Conservation (phyloP, 2,329 filamentous ascomycete species). For the Sporothrix phasma region DNA sequence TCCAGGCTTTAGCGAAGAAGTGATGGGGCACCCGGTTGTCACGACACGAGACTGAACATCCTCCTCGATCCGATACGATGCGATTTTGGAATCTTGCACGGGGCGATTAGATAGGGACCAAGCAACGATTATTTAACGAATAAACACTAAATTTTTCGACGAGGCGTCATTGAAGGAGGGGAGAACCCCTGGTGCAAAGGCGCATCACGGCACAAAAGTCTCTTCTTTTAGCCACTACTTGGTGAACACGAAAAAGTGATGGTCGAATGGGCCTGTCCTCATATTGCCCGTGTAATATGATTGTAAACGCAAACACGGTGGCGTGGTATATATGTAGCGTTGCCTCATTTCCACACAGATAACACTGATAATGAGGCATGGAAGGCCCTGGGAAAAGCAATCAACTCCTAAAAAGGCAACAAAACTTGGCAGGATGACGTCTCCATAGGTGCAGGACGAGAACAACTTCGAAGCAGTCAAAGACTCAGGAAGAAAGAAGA, state of each 20-base stretch:
- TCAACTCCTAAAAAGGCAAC: neutral
- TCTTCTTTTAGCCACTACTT: neutral
- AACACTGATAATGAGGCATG: neutral
- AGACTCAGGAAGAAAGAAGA: neutral
- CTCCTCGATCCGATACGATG: neutral
- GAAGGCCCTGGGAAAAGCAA: neutral
- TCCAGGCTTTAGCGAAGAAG: conserved; percentile 15
- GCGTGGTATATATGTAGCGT: neutral
- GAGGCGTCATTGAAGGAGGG: neutral
- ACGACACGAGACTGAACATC: neutral
- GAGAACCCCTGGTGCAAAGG: neutral
- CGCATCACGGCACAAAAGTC: neutral
- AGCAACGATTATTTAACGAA: neutral
- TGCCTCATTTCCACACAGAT: neutral
- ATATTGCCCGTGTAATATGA: neutral
- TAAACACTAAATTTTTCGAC: neutral
- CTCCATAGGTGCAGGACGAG: neutral
- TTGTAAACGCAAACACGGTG: neutral
- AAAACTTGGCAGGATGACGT: neutral
- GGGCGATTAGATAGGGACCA: neutral
- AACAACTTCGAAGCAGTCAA: neutral
- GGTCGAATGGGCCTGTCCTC: too few relatives aligned
- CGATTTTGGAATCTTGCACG: neutral
- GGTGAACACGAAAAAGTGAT: neutral
- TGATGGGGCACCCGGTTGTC: neutral